Percentiles rank a stretch among this genome's conserved stretches.
phyloP scores from a whole-genome alignment of 1,284 basidiomycete species.

The Quambalaria eucalypti region DNA sequence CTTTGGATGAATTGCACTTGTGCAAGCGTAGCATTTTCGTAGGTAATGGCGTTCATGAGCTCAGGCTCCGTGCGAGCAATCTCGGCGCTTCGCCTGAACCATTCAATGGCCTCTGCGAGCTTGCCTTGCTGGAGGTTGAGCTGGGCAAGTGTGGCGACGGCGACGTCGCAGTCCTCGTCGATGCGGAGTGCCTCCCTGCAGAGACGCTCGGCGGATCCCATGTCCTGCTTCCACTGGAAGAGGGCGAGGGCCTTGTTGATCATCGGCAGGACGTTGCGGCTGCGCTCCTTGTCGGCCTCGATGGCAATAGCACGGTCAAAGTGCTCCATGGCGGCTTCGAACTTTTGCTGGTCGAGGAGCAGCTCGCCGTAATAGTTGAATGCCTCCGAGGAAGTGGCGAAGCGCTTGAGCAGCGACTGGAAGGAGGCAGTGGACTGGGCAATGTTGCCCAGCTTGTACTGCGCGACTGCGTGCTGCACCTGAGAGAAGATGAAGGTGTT shows the following conservation, averaged over 20 bases:
- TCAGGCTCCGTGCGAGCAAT: constrained; percentile 86
- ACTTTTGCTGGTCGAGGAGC: constrained; percentile 82
- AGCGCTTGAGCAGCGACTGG: constrained; percentile 50
- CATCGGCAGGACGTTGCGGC: constrained; percentile 55
- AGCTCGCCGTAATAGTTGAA: constrained; percentile 73
- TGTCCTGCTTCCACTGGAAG: constrained; percentile 93
- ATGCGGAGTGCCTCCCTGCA: constrained; percentile 78
- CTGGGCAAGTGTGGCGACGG: constrained; percentile 90
- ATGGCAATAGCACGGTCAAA: constrained; percentile 88
- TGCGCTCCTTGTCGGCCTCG: constrained; percentile 54
- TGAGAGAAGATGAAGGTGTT: constrained; percentile 82
- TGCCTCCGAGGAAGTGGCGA: constrained; percentile 34
- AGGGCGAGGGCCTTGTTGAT: constrained; percentile 95
- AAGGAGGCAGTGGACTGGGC: constrained; percentile 81
- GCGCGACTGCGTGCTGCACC: constrained; percentile 92
- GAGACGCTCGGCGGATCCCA: constrained; percentile 68
- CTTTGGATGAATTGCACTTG: constrained; percentile 38
- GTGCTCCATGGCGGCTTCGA: constrained; percentile 82
- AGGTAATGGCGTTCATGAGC: constrained; percentile 77
- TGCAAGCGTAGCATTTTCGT: constrained; percentile 45
- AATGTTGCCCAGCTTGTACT: constrained; percentile 78
- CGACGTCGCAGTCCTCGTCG: constrained; percentile 85
- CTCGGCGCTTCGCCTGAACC: constrained; percentile 76
- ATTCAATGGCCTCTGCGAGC: constrained; percentile 73
- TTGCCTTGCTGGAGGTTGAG: constrained; percentile 83